Evolutionary conservation across 306 rosid species (phyloP).

Genomic region (Medicago ruthenica): DNA sequence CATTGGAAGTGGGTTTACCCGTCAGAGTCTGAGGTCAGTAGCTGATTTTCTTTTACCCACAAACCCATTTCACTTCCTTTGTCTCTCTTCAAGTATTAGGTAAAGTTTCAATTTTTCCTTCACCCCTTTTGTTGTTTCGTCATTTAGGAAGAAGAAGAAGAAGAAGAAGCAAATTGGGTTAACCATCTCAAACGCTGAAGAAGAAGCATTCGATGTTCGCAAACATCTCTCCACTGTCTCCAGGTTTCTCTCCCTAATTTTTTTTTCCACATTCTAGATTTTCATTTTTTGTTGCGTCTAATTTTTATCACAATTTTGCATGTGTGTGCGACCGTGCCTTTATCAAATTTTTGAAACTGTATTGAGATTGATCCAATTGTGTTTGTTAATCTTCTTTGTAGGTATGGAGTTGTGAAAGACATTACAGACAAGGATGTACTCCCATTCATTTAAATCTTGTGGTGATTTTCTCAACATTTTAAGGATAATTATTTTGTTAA

Average conservation of each 20-base stretch:
- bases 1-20: no score
- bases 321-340: background rate
- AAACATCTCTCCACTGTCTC: conserved; percentile 79
- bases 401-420: conserved; percentile 73
- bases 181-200: conserved; percentile 55
- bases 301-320: background rate
- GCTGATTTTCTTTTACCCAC: conserved; percentile 1
- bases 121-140: conserved; percentile 8
- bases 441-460: conserved; percentile 91
- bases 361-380: conserved; percentile 4
- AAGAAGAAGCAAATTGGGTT: no score
- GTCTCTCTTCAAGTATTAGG: conserved; percentile 2
- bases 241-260: conserved; percentile 54
- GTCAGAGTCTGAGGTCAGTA: no score
- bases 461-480: conserved; percentile 53
- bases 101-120: conserved; percentile 31
- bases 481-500: no score
- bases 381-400: conserved; percentile 51
- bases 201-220: conserved; percentile 65
- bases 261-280: background rate
- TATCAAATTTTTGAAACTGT: background rate
- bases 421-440: conserved; percentile 60
- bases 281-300: background rate
- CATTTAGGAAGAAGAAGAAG: no score
- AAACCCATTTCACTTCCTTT: conserved; percentile 7